These are phyloP conservation scores for Phytopythium oedochilum DNA, from an alignment of 352 stramenopile species.

Conservation along the genomic window DNA sequence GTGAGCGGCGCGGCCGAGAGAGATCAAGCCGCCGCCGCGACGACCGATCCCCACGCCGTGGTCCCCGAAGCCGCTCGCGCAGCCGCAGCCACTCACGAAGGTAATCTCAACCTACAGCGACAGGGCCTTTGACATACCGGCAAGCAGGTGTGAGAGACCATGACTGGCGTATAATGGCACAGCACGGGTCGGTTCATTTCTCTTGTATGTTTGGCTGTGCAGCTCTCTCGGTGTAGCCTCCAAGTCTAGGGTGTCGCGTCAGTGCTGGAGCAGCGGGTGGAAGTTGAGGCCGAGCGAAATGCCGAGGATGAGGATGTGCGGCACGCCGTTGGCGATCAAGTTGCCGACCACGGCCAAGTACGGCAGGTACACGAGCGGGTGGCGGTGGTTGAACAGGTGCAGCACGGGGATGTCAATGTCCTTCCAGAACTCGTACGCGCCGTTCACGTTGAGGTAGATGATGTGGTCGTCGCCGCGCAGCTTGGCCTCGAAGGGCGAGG, in stretches of 20 bases:
- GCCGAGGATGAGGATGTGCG: slow-evolving; percentile 61
- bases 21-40: background rate
- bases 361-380: slow-evolving; percentile 63
- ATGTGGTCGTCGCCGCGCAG: slow-evolving; percentile 53
- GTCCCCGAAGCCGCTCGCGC: slow-evolving; percentile 1
- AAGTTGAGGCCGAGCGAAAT: slow-evolving; percentile 53
- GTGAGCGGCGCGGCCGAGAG: background rate
- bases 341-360: slow-evolving; percentile 65
- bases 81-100: background rate
- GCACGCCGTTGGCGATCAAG: slow-evolving; percentile 62
- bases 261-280: slow-evolving; percentile 39
- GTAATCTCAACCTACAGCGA: too few relatives aligned
- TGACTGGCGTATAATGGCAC: too few relatives aligned
- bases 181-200: too few relatives aligned
- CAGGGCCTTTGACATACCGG: too few relatives aligned
- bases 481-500: slow-evolving; percentile 68
- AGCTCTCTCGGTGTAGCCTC: too few relatives aligned
- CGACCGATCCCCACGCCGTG: background rate
- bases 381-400: slow-evolving; percentile 68
- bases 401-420: slow-evolving; percentile 70
- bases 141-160: too few relatives aligned
- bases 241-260: too few relatives aligned
- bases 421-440: slow-evolving; percentile 82
- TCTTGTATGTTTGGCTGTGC: too few relatives aligned
- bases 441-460: slow-evolving; percentile 81